A percentile compares a stretch with the other conserved stretches of the same genome.
Conservation (phyloP, 1,139 yeast species). For the Geotrichum histeridarum region DNA sequence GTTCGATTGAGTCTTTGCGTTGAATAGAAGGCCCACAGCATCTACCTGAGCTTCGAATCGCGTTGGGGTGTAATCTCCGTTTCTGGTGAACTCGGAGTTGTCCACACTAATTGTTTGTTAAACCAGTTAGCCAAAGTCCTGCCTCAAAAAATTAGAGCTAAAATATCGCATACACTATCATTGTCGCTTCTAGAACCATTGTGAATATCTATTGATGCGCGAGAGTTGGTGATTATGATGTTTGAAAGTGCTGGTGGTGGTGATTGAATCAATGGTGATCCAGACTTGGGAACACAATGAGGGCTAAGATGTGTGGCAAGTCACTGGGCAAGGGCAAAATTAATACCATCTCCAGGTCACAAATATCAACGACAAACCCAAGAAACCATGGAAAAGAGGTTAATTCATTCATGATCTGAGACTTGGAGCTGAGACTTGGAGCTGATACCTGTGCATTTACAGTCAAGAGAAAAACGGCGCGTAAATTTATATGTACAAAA, state of each 20-base stretch:
- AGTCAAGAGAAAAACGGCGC: not conserved
- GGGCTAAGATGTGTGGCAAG: not conserved
- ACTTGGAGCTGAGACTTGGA: not conserved
- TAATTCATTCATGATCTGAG: too few relatives aligned
- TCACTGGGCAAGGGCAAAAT: not conserved
- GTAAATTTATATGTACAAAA: conserved; percentile 11
- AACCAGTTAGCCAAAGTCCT: not conserved
- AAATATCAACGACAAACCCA: not conserved
- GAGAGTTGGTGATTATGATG: not conserved
- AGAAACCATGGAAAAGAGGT: not conserved
- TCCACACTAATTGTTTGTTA: conserved; percentile 48
- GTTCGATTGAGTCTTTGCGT: conserved; percentile 77
- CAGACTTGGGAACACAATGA: too few relatives aligned
- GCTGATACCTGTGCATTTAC: not conserved
- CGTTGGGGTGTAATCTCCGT: conserved; percentile 87
- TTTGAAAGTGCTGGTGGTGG: not conserved
- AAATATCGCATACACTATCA: conserved; percentile 55
- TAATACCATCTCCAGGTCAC: not conserved
- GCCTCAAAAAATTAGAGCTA: not conserved
- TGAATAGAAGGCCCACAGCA: conserved; percentile 84
- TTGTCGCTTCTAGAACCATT: conserved; percentile 94
- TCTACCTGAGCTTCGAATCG: conserved; percentile 92
- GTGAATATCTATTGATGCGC: conserved; percentile 20
- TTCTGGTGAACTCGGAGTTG: conserved; percentile 92
- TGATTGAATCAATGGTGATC: not conserved